Conservation (phyloP, 139 green algal species). For the Tetraselmis striata region DNA sequence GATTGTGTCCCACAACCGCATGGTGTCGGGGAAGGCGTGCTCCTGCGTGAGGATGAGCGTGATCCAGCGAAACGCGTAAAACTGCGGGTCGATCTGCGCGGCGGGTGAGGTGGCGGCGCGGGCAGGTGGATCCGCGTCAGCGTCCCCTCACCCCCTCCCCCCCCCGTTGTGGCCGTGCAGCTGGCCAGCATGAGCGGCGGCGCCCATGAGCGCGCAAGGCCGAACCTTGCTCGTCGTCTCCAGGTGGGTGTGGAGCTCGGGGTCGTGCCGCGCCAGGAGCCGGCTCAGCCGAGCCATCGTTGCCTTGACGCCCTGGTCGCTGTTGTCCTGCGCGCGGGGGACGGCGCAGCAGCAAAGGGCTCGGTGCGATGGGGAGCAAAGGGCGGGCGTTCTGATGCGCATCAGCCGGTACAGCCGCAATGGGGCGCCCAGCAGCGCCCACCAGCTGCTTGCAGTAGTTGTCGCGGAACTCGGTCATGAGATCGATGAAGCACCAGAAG, state of each 20-base stretch:
- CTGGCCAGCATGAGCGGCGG: too few species aligned
- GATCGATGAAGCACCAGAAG: conserved; percentile 88
- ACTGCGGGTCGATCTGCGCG: conserved; percentile 73
- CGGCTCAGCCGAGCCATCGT: conserved; percentile 64
- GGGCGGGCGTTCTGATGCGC: too few species aligned
- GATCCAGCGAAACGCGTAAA: conserved; percentile 94
- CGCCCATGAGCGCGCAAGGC: too few species aligned
- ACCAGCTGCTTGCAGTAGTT: conserved; percentile 88
- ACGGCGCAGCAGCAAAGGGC: neutral
- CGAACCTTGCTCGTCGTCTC: conserved; percentile 16
- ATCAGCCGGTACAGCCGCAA: too few species aligned
- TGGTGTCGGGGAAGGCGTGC: conserved; percentile 74
- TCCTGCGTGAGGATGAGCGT: conserved; percentile 85
- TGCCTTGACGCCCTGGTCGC: conserved; percentile 69
- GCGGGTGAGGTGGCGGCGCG: neutral
- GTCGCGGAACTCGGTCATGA: conserved; percentile 83
- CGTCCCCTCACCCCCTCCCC: too few species aligned
- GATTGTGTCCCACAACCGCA: conserved; percentile 86
- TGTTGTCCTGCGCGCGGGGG: conserved; percentile 71
- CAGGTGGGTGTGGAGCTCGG: conserved; percentile 56
- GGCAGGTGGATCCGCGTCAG: too few species aligned
- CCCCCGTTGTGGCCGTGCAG: too few species aligned
- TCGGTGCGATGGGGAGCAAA: neutral
- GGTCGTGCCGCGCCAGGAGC: conserved; percentile 47
- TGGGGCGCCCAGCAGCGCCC: neutral